Base-by-base conservation (phyloP, 208 protist species). In the Crithidia mellificae region DNA sequence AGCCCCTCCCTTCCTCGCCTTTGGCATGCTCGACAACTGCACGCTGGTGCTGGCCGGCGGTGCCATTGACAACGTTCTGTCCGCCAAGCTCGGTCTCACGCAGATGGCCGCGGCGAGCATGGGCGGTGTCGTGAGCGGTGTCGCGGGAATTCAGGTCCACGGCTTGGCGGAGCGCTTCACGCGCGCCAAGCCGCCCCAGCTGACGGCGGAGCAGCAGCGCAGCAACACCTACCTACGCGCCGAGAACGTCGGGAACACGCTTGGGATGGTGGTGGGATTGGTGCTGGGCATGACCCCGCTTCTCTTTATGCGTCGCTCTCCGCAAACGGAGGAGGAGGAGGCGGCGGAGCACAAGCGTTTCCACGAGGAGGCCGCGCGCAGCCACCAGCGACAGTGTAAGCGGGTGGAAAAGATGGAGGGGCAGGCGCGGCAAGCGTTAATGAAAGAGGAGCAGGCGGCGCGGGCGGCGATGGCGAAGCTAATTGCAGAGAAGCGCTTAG, bases 141-240 rank as follows among this genome's bases (percentile, higher is more conserved):
- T 91, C 0, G 82, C 85, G 6, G 92, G 92, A 5, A 95, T 97
- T 62, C 88, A 93, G 61, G 80, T 97, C 41, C 90, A 97, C 72
- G 86, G 92, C 6, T 61, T 97, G 6, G 88, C 88, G 2, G 90
- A 93, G 75, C 88, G 88, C 49, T 73, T 80, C 56, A 84, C 80
- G 34, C 84, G 85, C 27, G 68, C 68, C 12, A 63, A 71, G 41
- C 71, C 84, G 12, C 87, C 89, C n/a, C 32, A 41, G 30, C 83
- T 97, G 17, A 87, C 81, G 11, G 19, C 83, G 1, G 71, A 78
- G 49, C 90, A 97, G 69, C 54, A 74, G 11, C 66, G 59, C 22
- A 83, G 74, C 38, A 36, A 52, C 17, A 55, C 64, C 27, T 81
- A 77, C 62, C 49, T 62, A 46, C 76, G 71, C 8, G 81, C 87